Conservation (phyloP, 306 rosid genomes). For the Dryas drummondii region DNA sequence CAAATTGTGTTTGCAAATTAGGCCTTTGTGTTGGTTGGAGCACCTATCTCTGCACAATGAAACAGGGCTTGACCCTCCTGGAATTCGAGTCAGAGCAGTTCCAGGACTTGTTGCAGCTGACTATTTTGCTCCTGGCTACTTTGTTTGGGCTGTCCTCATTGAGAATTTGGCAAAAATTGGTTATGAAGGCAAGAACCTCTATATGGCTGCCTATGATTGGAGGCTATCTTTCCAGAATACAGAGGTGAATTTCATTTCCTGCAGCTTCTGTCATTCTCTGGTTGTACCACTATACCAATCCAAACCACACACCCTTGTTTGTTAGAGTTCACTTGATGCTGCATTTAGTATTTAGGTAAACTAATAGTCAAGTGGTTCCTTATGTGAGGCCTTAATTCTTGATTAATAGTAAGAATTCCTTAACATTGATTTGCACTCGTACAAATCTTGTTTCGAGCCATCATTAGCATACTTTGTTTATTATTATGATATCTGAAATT, state of each 20-base stretch:
- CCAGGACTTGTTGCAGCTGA: constrained; percentile 59
- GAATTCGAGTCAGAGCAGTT: constrained; percentile 76
- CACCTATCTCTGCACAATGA: constrained; percentile 72
- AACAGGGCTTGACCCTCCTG: constrained; percentile 84
- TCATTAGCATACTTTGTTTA: background rate
- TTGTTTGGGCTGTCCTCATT: constrained; percentile 69
- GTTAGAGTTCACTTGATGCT: background rate
- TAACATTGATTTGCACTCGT: background rate
- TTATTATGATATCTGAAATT: background rate
- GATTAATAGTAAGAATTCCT: background rate
- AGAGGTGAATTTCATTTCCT: constrained; percentile 43
- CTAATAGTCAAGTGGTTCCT: background rate
- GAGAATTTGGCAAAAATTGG: constrained; percentile 79
- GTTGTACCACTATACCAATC: background rate
- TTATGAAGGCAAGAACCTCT: constrained; percentile 74
- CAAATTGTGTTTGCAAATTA: constrained; percentile 23
- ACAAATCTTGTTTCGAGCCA: background rate
- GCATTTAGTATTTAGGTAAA: background rate
- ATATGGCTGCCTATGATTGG: constrained; percentile 85
- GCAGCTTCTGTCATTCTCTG: background rate
- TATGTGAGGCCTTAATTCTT: background rate
- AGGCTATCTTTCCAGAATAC: constrained; percentile 83
- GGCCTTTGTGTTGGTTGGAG: constrained; percentile 84
- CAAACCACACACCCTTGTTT: background rate
- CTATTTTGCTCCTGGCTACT: constrained; percentile 57